These are phyloP conservation scores for Phytophthora ohioensis DNA, from an alignment of 352 stramenopile species.

Conservation along the genomic window DNA sequence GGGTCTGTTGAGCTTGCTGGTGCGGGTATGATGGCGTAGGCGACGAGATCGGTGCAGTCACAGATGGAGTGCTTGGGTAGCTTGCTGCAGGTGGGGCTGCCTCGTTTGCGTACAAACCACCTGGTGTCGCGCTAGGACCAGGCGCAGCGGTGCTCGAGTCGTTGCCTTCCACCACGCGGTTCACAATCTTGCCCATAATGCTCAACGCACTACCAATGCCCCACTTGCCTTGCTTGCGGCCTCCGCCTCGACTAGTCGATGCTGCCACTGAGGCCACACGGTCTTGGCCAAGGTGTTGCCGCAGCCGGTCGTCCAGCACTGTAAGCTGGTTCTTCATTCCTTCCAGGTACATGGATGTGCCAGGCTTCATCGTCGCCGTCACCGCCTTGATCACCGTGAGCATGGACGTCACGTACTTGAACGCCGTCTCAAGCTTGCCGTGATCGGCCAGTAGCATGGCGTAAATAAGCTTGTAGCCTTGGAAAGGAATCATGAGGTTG, in stretches of 20 bases:
- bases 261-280: constrained; percentile 75
- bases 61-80: constrained; percentile 39
- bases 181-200: constrained; percentile 91
- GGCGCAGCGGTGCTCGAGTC: constrained; percentile 43
- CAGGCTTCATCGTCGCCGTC: constrained; percentile 83
- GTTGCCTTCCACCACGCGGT: constrained; percentile 82
- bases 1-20: constrained; percentile 36
- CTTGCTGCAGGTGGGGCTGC: constrained; percentile 29
- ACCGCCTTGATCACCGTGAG: constrained; percentile 76
- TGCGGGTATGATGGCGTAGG: constrained; percentile 28
- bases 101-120: constrained; percentile 46
- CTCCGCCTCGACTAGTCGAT: constrained; percentile 42
- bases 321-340: constrained; percentile 90
- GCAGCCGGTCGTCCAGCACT: constrained; percentile 85
- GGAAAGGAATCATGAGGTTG: constrained; percentile 84
- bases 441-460: constrained; percentile 87
- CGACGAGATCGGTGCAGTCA: constrained; percentile 19
- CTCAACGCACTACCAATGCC: constrained; percentile 80
- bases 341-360: constrained; percentile 88
- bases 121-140: constrained; percentile 20
- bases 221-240: constrained; percentile 77
- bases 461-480: constrained; percentile 92
- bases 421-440: constrained; percentile 83
- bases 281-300: constrained; percentile 85
- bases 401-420: constrained; percentile 91